phyloP scores from a whole-genome alignment of 352 stramenopile genomes.

The Globisporangium viniferum region DNA sequence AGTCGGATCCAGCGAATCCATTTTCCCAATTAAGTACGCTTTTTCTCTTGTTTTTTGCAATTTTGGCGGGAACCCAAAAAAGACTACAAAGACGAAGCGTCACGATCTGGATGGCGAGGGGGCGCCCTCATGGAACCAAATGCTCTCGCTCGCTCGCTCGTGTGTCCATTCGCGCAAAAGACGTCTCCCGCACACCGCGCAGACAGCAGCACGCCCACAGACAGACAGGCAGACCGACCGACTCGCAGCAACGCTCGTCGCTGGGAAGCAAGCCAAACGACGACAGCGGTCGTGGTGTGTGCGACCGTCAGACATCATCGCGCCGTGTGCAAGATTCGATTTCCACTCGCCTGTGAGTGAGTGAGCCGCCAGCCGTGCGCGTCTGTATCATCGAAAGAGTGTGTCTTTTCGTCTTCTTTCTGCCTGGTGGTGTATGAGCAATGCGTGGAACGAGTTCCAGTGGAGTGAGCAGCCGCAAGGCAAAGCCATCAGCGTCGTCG shows the following conservation, averaged over 20 bases:
- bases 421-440: background rate
- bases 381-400: conserved; percentile 9
- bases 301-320: background rate
- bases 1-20: background rate
- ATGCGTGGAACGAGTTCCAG: conserved; percentile 10
- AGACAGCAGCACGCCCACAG: background rate
- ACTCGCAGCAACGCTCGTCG: background rate
- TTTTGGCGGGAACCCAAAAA: background rate
- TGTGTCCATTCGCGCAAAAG: conserved; percentile 5
- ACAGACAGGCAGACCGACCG: background rate
- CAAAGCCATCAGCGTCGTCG: conserved; percentile 11
- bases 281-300: background rate
- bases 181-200: background rate
- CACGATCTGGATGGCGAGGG: background rate
- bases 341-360: background rate
- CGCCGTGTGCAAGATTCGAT: background rate
- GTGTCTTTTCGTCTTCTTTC: background rate
- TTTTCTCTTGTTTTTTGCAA: background rate
- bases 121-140: background rate
- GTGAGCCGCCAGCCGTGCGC: background rate
- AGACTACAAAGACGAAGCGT: background rate
- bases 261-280: background rate
- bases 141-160: background rate
- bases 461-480: conserved; percentile 8
- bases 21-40: background rate